A percentile compares a stretch with the other conserved stretches of the same genome.
Conservation (phyloP, 176 grass and related monocot species). For the Carex myosuroides region DNA sequence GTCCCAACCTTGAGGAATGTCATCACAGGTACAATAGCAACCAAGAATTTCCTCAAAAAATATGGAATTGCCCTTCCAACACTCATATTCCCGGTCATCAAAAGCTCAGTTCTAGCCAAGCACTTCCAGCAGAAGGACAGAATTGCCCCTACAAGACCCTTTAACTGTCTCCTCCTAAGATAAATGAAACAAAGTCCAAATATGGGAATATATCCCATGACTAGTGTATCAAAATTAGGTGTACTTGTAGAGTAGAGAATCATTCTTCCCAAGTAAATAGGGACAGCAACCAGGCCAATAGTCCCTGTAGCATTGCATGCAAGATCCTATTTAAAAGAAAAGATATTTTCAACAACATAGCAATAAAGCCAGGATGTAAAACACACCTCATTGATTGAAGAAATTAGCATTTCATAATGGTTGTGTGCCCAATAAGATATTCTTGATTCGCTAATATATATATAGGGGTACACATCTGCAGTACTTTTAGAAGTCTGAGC, state of each 20-base stretch:
- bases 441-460: background rate
- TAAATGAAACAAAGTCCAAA: background rate
- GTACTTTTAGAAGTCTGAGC: background rate
- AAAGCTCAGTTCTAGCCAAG: background rate
- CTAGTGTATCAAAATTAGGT: background rate
- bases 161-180: background rate
- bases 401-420: background rate
- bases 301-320: background rate
- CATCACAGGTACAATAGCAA: background rate
- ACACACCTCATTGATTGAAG: background rate
- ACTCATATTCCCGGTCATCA: background rate
- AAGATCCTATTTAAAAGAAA: background rate
- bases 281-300: background rate
- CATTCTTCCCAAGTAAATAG: background rate
- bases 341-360: background rate
- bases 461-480: background rate
- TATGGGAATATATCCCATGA: background rate
- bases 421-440: background rate
- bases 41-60: background rate
- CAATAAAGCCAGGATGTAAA: background rate
- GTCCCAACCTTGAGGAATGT: background rate
- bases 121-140: background rate
- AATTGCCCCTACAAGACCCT: too few species aligned
- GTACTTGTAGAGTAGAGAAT: background rate
- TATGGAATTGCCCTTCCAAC: background rate